Evolutionary conservation across 2,329 filamentous ascomycete genomes (phyloP).

Genomic region (Verticillium isaacii): DNA sequence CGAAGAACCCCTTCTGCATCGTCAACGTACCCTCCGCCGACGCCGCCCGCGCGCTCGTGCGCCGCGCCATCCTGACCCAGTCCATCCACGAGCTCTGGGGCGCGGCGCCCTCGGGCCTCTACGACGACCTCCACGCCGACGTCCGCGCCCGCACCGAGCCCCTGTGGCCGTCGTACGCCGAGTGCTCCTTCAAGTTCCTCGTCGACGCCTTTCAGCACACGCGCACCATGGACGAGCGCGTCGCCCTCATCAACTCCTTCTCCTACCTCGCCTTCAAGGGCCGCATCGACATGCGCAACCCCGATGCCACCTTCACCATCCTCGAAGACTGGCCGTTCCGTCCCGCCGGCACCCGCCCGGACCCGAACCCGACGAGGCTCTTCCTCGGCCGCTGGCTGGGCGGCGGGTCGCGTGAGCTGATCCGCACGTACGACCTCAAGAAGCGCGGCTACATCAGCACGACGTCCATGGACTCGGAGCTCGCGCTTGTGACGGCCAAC

Average conservation of each 20-base stretch:
- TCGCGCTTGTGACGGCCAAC: conserved; percentile 88
- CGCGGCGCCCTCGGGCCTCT: conserved; percentile 47
- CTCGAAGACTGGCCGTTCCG: conserved; percentile 73
- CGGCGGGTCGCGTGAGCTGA: conserved; percentile 60
- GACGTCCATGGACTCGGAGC: conserved; percentile 94
- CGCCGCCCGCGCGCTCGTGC: conserved; percentile 62
- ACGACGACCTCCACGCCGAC: conserved; percentile 63
- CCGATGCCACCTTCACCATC: conserved; percentile 71
- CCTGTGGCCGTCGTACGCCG: conserved; percentile 63
- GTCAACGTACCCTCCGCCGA: conserved; percentile 62
- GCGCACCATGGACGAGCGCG: conserved; percentile 57
- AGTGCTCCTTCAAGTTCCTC: conserved; percentile 73
- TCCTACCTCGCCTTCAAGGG: conserved; percentile 73
- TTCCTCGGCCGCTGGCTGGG: conserved; percentile 72
- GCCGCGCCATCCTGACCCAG: conserved; percentile 75
- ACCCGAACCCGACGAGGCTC: conserved; percentile 34
- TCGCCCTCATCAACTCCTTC: conserved; percentile 78
- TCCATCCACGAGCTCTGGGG: conserved; percentile 91
- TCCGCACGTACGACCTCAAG: conserved; percentile 80
- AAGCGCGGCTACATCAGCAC: conserved; percentile 91
- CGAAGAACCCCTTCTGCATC: conserved; percentile 80
- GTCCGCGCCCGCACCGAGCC: conserved; percentile 54
- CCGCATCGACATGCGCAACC: conserved; percentile 68
- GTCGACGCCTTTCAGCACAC: conserved; percentile 79
- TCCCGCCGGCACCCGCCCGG: conserved; percentile 44